Evolutionary conservation across 2,329 filamentous ascomycete genomes (phyloP).

Genomic region (Fusarium staphyleae): DNA sequence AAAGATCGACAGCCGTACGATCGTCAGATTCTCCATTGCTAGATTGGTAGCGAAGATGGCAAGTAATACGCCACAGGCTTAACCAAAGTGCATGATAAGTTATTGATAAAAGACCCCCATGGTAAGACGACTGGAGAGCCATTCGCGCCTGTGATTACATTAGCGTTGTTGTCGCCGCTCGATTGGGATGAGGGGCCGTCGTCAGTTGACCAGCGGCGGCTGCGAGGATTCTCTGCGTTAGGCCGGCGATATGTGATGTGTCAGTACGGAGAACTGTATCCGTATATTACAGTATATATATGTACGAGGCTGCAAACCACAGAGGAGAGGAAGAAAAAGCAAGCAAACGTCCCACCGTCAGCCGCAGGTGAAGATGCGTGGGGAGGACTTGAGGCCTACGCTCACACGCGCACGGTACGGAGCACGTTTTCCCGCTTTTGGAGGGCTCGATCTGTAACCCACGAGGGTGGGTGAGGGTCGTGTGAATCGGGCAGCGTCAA

Average conservation of each 20-base stretch:
- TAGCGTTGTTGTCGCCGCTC: constrained; percentile 36
- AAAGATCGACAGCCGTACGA: background rate
- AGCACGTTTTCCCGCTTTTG: background rate
- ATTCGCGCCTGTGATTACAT: background rate
- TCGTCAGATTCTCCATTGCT: background rate
- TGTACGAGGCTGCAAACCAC: constrained; percentile 12
- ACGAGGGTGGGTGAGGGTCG: background rate
- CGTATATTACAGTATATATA: no score
- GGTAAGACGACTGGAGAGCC: background rate
- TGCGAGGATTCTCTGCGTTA: constrained; percentile 21
- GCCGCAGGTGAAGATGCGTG: constrained; percentile 2
- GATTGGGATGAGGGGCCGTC: background rate
- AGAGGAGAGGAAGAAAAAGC: constrained; percentile 7
- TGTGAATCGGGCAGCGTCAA: background rate
- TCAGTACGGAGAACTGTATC: no score
- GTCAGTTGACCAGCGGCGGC: constrained; percentile 20
- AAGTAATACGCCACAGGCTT: background rate
- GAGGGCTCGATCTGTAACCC: background rate
- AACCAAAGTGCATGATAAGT: background rate
- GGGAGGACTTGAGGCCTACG: background rate
- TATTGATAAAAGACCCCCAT: background rate
- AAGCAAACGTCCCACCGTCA: background rate
- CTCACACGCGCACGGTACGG: background rate
- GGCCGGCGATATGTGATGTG: constrained; percentile 20
- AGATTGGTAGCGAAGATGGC: background rate